Conservation (phyloP, 2,329 filamentous ascomycete species). For the Arthrinium puccinioides region DNA sequence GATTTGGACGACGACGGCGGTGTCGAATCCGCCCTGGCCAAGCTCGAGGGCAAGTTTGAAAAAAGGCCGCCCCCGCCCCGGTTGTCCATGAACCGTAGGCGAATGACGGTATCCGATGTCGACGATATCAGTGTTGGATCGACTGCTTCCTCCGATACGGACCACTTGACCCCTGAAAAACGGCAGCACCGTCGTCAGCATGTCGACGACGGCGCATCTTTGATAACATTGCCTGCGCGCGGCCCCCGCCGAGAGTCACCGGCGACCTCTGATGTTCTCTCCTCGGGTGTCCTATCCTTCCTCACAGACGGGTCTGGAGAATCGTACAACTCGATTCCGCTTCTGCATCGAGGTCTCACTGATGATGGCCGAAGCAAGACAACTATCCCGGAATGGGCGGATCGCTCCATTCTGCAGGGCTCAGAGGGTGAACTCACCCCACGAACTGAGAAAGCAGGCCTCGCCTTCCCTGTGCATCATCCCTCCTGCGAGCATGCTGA, state of each 20-base stretch:
- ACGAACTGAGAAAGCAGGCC: conserved; percentile 1
- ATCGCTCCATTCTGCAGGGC: conserved; percentile 46
- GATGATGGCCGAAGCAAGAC: conserved; percentile 40
- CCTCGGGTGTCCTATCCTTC: conserved; percentile 38
- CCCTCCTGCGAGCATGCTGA: conserved; percentile 48
- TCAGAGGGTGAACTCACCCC: conserved; percentile 26
- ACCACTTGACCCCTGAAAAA: conserved; percentile 30
- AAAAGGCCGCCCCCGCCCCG: conserved; percentile 35
- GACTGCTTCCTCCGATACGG: conserved; percentile 14
- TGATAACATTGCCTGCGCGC: too few species aligned
- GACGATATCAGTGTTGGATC: conserved; percentile 9
- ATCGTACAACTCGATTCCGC: conserved; percentile 70
- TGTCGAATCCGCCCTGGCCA: conserved; percentile 84
- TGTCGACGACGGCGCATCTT: conserved; percentile 35
- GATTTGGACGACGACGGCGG: conserved; percentile 73
- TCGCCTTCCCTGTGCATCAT: conserved; percentile 17
- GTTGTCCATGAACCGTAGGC: conserved; percentile 31
- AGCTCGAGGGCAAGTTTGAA: conserved; percentile 81
- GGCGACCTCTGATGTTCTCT: too few species aligned
- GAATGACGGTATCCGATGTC: conserved; percentile 13
- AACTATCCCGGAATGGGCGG: conserved; percentile 42
- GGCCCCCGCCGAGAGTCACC: too few species aligned
- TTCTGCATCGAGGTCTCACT: conserved; percentile 61
- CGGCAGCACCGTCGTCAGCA: conserved; percentile 38
- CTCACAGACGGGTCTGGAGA: conserved; percentile 58